Conservation (phyloP, 2,329 filamentous ascomycete species). For the Cladosporium cucumerinum region DNA sequence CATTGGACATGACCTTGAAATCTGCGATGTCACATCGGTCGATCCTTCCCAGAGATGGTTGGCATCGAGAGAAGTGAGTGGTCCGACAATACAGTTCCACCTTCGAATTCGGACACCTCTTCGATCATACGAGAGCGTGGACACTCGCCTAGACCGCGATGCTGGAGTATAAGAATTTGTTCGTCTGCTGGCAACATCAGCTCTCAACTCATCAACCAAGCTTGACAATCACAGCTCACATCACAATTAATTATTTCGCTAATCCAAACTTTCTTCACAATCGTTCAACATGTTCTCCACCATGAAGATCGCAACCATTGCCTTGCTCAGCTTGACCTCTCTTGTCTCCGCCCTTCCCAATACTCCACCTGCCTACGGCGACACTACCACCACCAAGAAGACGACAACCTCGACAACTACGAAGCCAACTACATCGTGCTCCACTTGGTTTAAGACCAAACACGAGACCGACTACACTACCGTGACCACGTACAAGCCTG, state of each 20-base stretch:
- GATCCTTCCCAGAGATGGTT: constrained; percentile 1
- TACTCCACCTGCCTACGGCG: constrained; percentile 7
- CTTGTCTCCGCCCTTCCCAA: constrained; percentile 10
- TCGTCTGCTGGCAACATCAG: neutral
- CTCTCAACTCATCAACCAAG: neutral
- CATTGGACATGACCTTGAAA: neutral
- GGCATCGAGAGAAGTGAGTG: neutral
- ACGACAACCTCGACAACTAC: neutral
- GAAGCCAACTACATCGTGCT: neutral
- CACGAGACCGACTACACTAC: neutral
- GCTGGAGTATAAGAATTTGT: neutral
- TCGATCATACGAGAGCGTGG: neutral
- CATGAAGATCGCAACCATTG: constrained; percentile 9
- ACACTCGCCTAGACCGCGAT: neutral
- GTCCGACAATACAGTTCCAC: neutral
- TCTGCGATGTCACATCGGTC: constrained; percentile 3
- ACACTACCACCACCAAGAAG: neutral
- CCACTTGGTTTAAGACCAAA: neutral
- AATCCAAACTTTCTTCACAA: neutral
- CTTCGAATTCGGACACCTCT: neutral
- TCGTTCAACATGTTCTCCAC: constrained; percentile 12
- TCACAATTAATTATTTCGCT: neutral
- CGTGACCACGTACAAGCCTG: constrained; percentile 9
- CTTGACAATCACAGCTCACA: neutral
- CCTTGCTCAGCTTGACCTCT: constrained; percentile 10